These are phyloP conservation scores for Anthostomella pinea DNA, from an alignment of 2,329 filamentous ascomycete genomes.

Conservation along the genomic window DNA sequence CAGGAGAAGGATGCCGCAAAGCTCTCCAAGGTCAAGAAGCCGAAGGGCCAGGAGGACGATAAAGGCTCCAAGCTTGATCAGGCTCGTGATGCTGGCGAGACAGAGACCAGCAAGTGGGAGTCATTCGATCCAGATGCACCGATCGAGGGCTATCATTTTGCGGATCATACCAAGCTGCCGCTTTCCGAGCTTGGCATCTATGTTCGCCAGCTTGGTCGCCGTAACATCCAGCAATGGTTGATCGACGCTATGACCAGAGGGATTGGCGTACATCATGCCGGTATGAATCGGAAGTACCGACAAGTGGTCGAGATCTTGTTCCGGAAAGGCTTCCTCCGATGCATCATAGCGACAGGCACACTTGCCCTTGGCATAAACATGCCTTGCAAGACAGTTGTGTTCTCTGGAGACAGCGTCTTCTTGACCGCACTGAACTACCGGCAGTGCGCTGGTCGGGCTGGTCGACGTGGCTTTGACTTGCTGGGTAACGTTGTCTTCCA, in stretches of 20 bases:
- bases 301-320: conserved; percentile 74
- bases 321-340: conserved; percentile 67
- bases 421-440: conserved; percentile 74
- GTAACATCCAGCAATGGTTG: conserved; percentile 50
- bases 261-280: conserved; percentile 74
- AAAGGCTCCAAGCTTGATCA: not conserved
- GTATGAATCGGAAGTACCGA: conserved; percentile 75
- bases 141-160: conserved; percentile 62
- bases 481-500: conserved; percentile 81
- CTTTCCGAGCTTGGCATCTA: conserved; percentile 57
- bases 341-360: conserved; percentile 73
- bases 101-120: too few species aligned
- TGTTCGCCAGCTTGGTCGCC: conserved; percentile 52
- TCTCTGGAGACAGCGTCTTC: conserved; percentile 69
- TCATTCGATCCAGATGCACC: conserved; percentile 42
- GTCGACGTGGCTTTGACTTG: conserved; percentile 76
- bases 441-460: conserved; percentile 73
- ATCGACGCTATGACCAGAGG: conserved; percentile 63
- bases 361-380: conserved; percentile 78
- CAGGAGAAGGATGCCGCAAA: conserved; percentile 1
- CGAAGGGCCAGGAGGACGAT: conserved; percentile 1
- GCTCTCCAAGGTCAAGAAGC: not conserved
- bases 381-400: conserved; percentile 80
- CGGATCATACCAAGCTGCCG: conserved; percentile 57
- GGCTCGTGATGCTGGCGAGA: not conserved